These are phyloP conservation scores for Aschersonia sp. DNA, from an alignment of 2,329 filamentous ascomycete genomes.

Conservation along the genomic window DNA sequence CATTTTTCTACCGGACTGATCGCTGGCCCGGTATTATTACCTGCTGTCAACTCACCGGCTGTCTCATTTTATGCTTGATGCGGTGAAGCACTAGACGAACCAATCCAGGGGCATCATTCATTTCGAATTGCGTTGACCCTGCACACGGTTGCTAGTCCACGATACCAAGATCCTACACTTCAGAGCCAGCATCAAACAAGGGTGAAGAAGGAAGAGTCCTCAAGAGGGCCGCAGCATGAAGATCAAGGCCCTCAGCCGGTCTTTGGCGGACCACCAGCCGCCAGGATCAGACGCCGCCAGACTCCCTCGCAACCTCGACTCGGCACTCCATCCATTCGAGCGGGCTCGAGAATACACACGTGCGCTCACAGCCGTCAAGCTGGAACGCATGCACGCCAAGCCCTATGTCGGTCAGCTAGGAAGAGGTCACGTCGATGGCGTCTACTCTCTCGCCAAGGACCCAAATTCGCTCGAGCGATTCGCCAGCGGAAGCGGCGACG, in stretches of 20 bases:
- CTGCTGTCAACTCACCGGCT: no score
- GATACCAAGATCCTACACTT: no score
- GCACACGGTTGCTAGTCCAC: no score
- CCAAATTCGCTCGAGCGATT: conserved; percentile 58
- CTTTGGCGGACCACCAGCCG: conserved; percentile 48
- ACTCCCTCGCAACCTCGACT: conserved; percentile 61
- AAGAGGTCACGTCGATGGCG: conserved; percentile 79
- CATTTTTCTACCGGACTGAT: no score
- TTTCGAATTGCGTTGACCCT: no score
- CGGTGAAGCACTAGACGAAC: no score
- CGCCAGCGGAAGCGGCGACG: conserved; percentile 79
- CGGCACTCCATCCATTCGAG: conserved; percentile 80
- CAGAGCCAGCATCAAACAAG: neutral
- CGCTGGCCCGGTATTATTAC: no score
- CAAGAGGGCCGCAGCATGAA: conserved; percentile 23
- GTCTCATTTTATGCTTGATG: no score
- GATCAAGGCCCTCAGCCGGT: conserved; percentile 53
- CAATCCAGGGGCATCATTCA: no score
- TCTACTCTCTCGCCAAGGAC: conserved; percentile 67
- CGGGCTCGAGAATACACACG: conserved; percentile 59
- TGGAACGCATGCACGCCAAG: conserved; percentile 75
- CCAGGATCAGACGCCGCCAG: conserved; percentile 52
- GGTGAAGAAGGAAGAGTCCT: neutral
- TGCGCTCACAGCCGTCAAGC: conserved; percentile 64
- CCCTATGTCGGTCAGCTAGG: conserved; percentile 76